Evolutionary conservation across 805 yeast genomes (phyloP), one percentile per base, ranked within the genome.

Genomic region (Schwanniomyces occidentalis): DNA sequence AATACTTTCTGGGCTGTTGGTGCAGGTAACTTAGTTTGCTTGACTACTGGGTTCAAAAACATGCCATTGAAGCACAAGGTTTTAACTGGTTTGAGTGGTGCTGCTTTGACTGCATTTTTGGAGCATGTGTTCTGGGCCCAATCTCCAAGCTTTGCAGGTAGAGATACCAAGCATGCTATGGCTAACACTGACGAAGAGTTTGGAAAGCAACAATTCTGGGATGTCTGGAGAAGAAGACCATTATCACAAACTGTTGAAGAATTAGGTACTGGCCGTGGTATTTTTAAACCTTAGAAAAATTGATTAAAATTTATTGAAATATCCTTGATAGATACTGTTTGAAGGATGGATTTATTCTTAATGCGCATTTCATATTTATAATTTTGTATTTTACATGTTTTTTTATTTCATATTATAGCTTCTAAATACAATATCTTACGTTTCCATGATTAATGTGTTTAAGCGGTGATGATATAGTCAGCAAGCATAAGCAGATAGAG

Each of bases 181-280:
- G 70, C 65, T 27, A 71, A 60, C 61, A 61, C 63, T 44, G 61
- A 49, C 39, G 57, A 58, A 39, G 61, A 61, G 14, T 48, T 65
- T 32, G 60, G 58, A 8, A 49, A 40, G 67, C 71, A 56, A 47
- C 80, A 80, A 24, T 84, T 85, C 64, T 87, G 89, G 89, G 91
- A 85, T 45, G 80, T 81, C 23, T 77, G 79, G 56, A 76, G 80
- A 66, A 81, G 95, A 70, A 76, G 85, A 52, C 95, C 95, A 12
- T 64, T 86, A 46, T 78, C 88, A 14, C 89, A 85, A 63, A 85
- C 95, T 7, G 75, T 83, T 17, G 82, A 77, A 42, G 81, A 80
- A 51, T 69, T 86, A 47, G 95, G 95, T 45, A 78, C 64, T 46
- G 82, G 82, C 35, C 67, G 82, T 56, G 81, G 82, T 47, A 71